phyloP scores from a whole-genome alignment of 2,329 filamentous ascomycete species.

The Leptographium flavum region DNA sequence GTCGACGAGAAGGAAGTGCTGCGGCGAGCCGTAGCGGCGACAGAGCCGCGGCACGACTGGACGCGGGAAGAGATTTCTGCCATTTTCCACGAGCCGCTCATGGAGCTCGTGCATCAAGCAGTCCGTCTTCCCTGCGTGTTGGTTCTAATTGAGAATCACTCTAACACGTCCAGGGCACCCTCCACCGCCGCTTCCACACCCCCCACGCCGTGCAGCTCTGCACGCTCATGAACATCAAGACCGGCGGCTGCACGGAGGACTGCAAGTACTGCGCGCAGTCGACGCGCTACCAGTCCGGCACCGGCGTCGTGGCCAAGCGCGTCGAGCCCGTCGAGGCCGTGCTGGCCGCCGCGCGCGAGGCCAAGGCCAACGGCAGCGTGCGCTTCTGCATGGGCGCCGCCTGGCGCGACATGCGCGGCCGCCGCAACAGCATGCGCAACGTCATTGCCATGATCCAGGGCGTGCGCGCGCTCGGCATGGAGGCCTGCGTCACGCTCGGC shows the following conservation, averaged over 20 bases:
- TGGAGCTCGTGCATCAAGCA: constrained; percentile 63
- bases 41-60: constrained; percentile 56
- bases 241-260: constrained; percentile 81
- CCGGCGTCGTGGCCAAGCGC: constrained; percentile 67
- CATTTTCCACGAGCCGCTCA: constrained; percentile 69
- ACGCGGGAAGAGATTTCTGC: constrained; percentile 66
- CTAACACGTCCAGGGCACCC: constrained; percentile 39
- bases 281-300: constrained; percentile 61
- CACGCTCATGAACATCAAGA: constrained; percentile 95
- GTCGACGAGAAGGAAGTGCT: constrained; percentile 16
- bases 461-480: constrained; percentile 71
- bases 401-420: constrained; percentile 86
- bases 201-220: constrained; percentile 79
- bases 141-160: background rate
- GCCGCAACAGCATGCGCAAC: constrained; percentile 70
- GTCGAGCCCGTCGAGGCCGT: constrained; percentile 70
- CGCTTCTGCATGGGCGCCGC: constrained; percentile 93
- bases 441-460: constrained; percentile 77
- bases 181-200: constrained; percentile 78
- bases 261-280: constrained; percentile 90
- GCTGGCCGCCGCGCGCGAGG: constrained; percentile 60
- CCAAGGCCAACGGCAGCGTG: constrained; percentile 72
- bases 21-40: constrained; percentile 42
- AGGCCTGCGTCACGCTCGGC: constrained; percentile 82
- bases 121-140: constrained; percentile 28